Evolutionary conservation across 371 early-diverging fungal species (phyloP).

Genomic region (Lichtheimia corymbifera): DNA sequence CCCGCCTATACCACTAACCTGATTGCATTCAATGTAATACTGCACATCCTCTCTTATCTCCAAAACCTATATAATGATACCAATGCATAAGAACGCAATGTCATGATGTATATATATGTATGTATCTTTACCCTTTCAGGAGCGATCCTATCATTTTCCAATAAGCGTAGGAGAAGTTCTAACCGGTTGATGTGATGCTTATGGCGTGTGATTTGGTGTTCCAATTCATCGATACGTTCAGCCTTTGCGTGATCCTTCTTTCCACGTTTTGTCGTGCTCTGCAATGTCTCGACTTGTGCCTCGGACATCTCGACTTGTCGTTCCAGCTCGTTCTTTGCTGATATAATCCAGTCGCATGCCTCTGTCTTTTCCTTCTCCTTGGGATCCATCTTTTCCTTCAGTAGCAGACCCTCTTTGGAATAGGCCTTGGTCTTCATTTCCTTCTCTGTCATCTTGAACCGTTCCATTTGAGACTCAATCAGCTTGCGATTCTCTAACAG

Average conservation of each 20-base stretch:
- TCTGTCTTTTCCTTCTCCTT: slow-evolving; percentile 88
- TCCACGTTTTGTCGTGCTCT: slow-evolving; percentile 68
- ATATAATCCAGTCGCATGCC: slow-evolving; percentile 76
- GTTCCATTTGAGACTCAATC: slow-evolving; percentile 97
- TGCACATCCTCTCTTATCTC: slow-evolving; percentile 82
- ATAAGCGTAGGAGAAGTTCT: slow-evolving; percentile 85
- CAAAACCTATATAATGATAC: slow-evolving; percentile 50
- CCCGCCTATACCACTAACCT: slow-evolving; percentile 28
- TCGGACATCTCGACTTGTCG: slow-evolving; percentile 90
- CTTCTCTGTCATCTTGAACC: slow-evolving; percentile 94
- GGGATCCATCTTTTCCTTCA: slow-evolving; percentile 85
- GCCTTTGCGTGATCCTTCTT: slow-evolving; percentile 73
- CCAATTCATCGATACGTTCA: slow-evolving; percentile 71
- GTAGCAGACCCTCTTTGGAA: slow-evolving; percentile 90
- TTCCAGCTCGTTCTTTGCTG: slow-evolving; percentile 78
- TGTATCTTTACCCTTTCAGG: slow-evolving; percentile 65
- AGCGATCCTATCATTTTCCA: slow-evolving; percentile 88
- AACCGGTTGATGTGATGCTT: slow-evolving; percentile 87
- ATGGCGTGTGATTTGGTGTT: slow-evolving; percentile 77
- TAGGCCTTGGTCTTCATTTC: slow-evolving; percentile 98
- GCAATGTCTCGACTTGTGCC: slow-evolving; percentile 84
- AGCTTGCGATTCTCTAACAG: slow-evolving; percentile 87
- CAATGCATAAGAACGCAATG: too few relatives aligned
- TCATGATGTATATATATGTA: not conserved
- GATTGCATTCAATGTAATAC: slow-evolving; percentile 89